phyloP scores from a whole-genome alignment of 2,329 filamentous ascomycete species.

The Aureobasidium sp. region DNA sequence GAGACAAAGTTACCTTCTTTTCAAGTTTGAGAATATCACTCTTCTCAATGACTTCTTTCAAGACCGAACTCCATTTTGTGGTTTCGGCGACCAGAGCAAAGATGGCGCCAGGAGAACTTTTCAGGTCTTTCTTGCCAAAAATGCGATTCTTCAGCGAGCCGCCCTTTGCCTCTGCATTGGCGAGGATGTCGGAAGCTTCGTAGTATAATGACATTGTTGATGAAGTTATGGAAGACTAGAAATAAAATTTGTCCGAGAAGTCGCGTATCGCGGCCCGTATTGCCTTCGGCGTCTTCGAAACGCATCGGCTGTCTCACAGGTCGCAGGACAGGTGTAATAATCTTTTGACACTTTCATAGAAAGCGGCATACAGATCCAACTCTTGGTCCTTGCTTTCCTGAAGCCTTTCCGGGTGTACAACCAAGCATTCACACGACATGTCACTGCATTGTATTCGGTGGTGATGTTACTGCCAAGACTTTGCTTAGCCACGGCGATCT shows the following conservation, averaged over 20 bases:
- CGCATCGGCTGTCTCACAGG: not conserved
- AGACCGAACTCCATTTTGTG: slow-evolving; percentile 78
- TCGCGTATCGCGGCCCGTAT: not conserved
- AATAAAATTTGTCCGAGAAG: not conserved
- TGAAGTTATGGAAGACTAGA: not conserved
- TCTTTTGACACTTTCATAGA: not conserved
- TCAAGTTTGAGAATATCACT: slow-evolving; percentile 69
- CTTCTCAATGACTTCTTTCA: slow-evolving; percentile 84
- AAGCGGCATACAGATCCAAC: not conserved
- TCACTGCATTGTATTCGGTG: not conserved
- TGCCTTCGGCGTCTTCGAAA: not conserved
- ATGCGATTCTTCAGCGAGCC: slow-evolving; percentile 82
- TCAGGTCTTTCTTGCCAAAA: slow-evolving; percentile 64
- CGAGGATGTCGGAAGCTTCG: slow-evolving; percentile 72
- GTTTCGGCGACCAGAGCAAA: slow-evolving; percentile 83
- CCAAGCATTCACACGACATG: not conserved
- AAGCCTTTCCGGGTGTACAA: not conserved
- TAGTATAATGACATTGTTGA: slow-evolving; percentile 82
- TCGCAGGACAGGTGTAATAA: not conserved
- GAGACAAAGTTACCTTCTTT: slow-evolving; percentile 56
- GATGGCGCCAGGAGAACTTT: slow-evolving; percentile 69
- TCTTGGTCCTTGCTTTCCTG: not conserved
- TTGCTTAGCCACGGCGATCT: not conserved
- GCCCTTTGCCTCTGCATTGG: slow-evolving; percentile 52
- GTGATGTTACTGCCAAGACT: not conserved